Evolutionary conservation across 2,329 filamentous ascomycete genomes (phyloP).

Genomic region (Fusarium sororula): DNA sequence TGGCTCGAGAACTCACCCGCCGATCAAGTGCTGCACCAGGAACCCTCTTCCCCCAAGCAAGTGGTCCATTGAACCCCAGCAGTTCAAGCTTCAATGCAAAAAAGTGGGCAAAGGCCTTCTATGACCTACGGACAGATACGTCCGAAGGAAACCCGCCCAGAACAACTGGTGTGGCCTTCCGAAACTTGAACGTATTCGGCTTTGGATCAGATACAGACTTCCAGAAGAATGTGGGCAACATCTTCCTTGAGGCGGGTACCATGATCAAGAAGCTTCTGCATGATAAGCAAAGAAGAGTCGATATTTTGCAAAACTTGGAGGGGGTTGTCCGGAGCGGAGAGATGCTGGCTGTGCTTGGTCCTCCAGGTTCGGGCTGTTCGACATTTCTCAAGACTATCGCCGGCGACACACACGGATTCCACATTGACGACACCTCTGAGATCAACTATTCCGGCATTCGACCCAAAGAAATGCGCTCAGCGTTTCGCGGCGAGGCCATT

Average conservation of each 20-base stretch:
- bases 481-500: slow-evolving; percentile 82
- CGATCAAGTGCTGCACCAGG: slow-evolving; percentile 39
- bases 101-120: slow-evolving; percentile 55
- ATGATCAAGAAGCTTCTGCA: slow-evolving; percentile 40
- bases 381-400: slow-evolving; percentile 84
- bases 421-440: slow-evolving; percentile 71
- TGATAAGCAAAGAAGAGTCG: slow-evolving; percentile 62
- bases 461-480: slow-evolving; percentile 75
- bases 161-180: slow-evolving; percentile 42
- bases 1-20: slow-evolving; percentile 44
- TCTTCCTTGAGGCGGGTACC: slow-evolving; percentile 34
- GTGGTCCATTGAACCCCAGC: slow-evolving; percentile 50
- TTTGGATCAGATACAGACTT: slow-evolving; percentile 43
- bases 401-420: slow-evolving; percentile 81
- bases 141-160: slow-evolving; percentile 42
- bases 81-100: slow-evolving; percentile 52
- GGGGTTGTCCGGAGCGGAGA: slow-evolving; percentile 73
- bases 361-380: slow-evolving; percentile 75
- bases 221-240: slow-evolving; percentile 43
- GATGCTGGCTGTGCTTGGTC: slow-evolving; percentile 76
- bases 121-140: slow-evolving; percentile 34
- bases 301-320: slow-evolving; percentile 72
- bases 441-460: slow-evolving; percentile 79
- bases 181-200: slow-evolving; percentile 40
- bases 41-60: slow-evolving; percentile 41